Percentiles rank a stretch among this genome's conserved stretches.
Conservation (phyloP, 1,284 basidiomycete genomes). For the Phlebopus sp. region DNA sequence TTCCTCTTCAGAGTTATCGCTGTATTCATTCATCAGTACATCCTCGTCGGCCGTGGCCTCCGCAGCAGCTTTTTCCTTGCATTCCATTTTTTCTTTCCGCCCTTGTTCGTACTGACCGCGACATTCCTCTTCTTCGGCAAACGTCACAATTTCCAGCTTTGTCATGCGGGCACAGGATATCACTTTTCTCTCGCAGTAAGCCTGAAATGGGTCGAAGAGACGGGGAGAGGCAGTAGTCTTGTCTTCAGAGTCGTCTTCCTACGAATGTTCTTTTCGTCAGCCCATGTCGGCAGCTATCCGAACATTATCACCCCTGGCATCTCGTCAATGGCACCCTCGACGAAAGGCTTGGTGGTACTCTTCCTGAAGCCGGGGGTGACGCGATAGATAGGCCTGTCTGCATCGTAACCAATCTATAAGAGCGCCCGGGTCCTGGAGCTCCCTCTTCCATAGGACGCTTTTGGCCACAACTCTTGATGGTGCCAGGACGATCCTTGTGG, state of each 20-base stretch:
- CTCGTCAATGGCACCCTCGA: constrained; percentile 14
- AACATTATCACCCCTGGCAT: constrained; percentile 4
- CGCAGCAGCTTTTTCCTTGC: constrained; percentile 10
- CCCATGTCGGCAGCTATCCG: neutral
- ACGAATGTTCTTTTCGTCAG: neutral
- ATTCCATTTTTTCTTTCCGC: constrained; percentile 10
- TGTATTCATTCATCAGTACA: constrained; percentile 2
- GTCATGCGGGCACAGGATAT: constrained; percentile 15
- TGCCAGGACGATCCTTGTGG: constrained; percentile 14
- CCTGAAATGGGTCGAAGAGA: constrained; percentile 21
- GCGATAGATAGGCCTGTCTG: constrained; percentile 24
- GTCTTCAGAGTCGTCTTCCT: constrained; percentile 21
- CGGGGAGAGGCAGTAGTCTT: constrained; percentile 15
- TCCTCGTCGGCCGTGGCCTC: constrained; percentile 7
- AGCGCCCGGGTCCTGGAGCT: constrained; percentile 10
- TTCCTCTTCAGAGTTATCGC: neutral
- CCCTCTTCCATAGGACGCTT: constrained; percentile 19
- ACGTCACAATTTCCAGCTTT: constrained; percentile 18
- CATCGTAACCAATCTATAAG: constrained; percentile 16
- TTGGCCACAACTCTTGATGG: constrained; percentile 32
- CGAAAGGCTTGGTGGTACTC: constrained; percentile 17
- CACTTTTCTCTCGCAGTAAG: constrained; percentile 21
- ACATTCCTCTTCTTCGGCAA: constrained; percentile 13
- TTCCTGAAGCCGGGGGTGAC: constrained; percentile 12
- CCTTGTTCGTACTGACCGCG: constrained; percentile 6